These are phyloP conservation scores for Sicyos edulis DNA, from an alignment of 306 rosid species.

Conservation along the genomic window DNA sequence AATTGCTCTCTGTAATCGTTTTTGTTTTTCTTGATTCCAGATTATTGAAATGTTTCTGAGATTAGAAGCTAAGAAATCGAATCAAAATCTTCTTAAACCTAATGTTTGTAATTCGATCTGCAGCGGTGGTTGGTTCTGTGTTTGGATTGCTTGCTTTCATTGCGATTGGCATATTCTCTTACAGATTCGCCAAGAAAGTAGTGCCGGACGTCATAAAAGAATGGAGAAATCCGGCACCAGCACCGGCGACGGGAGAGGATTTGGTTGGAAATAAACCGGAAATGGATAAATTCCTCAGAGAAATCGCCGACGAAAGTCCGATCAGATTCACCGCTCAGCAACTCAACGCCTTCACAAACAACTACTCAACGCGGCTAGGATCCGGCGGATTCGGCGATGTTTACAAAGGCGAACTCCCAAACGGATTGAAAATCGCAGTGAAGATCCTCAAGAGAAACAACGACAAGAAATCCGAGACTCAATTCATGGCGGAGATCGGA, in stretches of 20 bases:
- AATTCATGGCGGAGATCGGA: constrained; percentile 39
- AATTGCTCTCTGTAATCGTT: too few relatives aligned
- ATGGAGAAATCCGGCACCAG: background rate
- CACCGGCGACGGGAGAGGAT: background rate
- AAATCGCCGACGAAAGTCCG: constrained; percentile 13
- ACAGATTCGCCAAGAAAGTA: background rate
- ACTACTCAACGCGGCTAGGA: constrained; percentile 22
- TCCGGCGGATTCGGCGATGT: constrained; percentile 47
- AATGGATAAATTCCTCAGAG: constrained; percentile 13
- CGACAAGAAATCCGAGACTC: constrained; percentile 31
- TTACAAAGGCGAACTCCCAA: constrained; percentile 34
- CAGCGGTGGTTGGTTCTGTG: constrained; percentile 7
- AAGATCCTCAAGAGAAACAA: constrained; percentile 33
- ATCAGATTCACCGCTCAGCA: constrained; percentile 10
- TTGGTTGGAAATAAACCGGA: background rate
- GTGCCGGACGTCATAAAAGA: background rate
- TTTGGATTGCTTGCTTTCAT: background rate
- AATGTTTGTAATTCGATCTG: background rate
- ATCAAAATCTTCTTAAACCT: too few relatives aligned
- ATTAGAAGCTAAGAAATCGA: too few relatives aligned
- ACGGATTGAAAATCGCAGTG: constrained; percentile 36
- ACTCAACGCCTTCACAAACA: constrained; percentile 11
- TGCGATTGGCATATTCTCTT: background rate
- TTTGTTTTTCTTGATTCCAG: background rate
- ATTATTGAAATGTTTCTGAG: too few relatives aligned